Evolutionary conservation across 1,139 yeast genomes (phyloP), one percentile per base, ranked within the genome.

Genomic region (Sugiyamaella grinbergsii): DNA sequence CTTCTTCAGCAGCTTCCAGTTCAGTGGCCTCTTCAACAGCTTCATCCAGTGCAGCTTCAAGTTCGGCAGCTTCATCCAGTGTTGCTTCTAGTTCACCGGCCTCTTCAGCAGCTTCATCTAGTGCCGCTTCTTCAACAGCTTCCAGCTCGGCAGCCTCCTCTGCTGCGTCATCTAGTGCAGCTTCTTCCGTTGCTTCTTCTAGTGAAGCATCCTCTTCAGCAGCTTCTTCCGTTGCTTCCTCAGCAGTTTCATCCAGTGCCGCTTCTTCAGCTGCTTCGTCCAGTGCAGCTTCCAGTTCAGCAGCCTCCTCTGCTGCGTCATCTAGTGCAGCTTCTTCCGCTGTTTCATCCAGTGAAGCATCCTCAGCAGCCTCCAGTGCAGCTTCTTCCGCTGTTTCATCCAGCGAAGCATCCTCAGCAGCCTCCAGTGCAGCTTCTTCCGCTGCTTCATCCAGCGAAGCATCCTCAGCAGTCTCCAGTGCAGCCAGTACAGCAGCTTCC

Each of bases 141-240:
- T 41, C 53, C 19, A 40, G 47, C 40, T 24, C 47, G 18, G 44
- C 33, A 31, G 38, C 47, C 29, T 38, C 47, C 13, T 29, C 16
- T 16, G 24, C 31, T 28, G 23, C 32, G 18, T 29, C 50, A 16
- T 38, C 47, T 24, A 20, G 47, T 18, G 11, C 50, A 13, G 26
- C 37, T 42, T 37, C 42, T 31, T 44, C 52, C n/a, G 26, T n/a
- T 28, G 23, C 32, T 24, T 29, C 50, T 23, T 38, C 47, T 24
- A 20, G 47, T 18, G 11, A 46, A 13, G 26, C 37, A 36, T 37
- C 42, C 23, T 44, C 37, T 20, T 23, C 49, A 2, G 24, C 33
- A 5, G 37, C 37, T 18, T 36, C 51, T 15, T 16, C 40, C 29
- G 7, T 23, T 36, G 7, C 42, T 23, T 31, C 42, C 13, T 20